Conservation (phyloP, 805 yeast species). For the Lipomyces chichibuensis region DNA sequence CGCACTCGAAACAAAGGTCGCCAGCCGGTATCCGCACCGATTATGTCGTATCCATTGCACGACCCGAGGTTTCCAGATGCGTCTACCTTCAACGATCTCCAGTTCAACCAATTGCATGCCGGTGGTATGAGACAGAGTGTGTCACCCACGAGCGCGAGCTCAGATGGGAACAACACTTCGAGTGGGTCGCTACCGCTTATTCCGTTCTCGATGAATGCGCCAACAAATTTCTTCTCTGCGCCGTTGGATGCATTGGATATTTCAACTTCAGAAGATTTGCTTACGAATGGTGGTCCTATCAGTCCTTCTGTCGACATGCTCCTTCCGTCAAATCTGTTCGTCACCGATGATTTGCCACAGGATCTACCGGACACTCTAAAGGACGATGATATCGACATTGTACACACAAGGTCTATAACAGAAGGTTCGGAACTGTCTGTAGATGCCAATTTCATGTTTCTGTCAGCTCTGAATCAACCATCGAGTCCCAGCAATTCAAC, state of each 20-base stretch:
- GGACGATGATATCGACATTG: not conserved
- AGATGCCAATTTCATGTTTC: not conserved
- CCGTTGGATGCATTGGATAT: constrained; percentile 16
- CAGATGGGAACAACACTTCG: not conserved
- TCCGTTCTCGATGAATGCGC: constrained; percentile 17
- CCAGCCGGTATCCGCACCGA: constrained; percentile 32
- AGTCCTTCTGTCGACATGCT: constrained; percentile 46
- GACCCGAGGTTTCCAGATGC: constrained; percentile 38
- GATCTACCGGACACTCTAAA: not conserved
- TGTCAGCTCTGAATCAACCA: not conserved
- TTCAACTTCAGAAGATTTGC: constrained; percentile 26
- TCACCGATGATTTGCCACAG: constrained; percentile 26
- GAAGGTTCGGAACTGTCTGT: constrained; percentile 9
- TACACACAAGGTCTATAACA: constrained; percentile 5
- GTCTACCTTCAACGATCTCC: constrained; percentile 34
- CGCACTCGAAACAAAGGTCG: constrained; percentile 22
- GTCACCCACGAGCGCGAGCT: not conserved
- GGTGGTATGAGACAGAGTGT: not conserved
- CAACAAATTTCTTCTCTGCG: constrained; percentile 12
- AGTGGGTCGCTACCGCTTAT: constrained; percentile 14
- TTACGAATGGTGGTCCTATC: constrained; percentile 38
- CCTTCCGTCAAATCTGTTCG: constrained; percentile 46
- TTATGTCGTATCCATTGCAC: constrained; percentile 35
- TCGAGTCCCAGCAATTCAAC: not conserved
- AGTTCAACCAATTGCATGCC: constrained; percentile 10